Evolutionary conservation across 2,329 filamentous ascomycete genomes (phyloP).

Genomic region (Helotiales sp.): DNA sequence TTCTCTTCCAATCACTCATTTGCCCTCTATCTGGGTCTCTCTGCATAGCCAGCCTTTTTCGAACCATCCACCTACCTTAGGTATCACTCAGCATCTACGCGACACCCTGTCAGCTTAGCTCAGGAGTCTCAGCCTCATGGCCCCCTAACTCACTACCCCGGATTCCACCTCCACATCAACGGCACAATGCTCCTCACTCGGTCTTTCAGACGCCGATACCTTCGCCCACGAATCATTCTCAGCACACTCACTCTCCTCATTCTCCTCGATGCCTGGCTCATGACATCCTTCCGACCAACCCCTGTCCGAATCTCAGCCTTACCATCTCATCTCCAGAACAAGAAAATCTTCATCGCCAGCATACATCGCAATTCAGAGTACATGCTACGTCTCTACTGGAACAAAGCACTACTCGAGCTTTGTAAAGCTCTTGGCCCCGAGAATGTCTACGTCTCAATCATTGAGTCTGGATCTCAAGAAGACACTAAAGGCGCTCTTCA

Average conservation of each 20-base stretch:
- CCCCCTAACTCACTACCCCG: not conserved
- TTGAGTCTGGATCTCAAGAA: conserved; percentile 70
- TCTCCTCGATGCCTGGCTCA: conserved; percentile 13
- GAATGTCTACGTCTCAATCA: conserved; percentile 68
- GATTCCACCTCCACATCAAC: not conserved
- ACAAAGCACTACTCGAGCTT: conserved; percentile 56
- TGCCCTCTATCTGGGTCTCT: no score
- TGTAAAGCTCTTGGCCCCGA: conserved; percentile 56
- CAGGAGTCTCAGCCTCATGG: not conserved
- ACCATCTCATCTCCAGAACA: conserved; percentile 14
- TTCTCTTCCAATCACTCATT: no score
- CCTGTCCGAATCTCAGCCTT: conserved; percentile 10
- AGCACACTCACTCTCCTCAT: conserved; percentile 12
- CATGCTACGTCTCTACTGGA: conserved; percentile 64
- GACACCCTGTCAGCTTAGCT: no score
- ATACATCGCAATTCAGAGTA: conserved; percentile 68
- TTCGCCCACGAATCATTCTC: conserved; percentile 13
- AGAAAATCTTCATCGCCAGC: conserved; percentile 63
- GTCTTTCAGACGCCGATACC: conserved; percentile 10
- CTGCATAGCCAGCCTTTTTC: no score
- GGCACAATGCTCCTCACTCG: conserved; percentile 13
- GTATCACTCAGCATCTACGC: no score
- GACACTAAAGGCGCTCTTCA: conserved; percentile 62
- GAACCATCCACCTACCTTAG: no score
- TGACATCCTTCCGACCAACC: not conserved